These are phyloP conservation scores for Penicillium sp. DNA, from an alignment of 2,329 filamentous ascomycete genomes.

Conservation along the genomic window DNA sequence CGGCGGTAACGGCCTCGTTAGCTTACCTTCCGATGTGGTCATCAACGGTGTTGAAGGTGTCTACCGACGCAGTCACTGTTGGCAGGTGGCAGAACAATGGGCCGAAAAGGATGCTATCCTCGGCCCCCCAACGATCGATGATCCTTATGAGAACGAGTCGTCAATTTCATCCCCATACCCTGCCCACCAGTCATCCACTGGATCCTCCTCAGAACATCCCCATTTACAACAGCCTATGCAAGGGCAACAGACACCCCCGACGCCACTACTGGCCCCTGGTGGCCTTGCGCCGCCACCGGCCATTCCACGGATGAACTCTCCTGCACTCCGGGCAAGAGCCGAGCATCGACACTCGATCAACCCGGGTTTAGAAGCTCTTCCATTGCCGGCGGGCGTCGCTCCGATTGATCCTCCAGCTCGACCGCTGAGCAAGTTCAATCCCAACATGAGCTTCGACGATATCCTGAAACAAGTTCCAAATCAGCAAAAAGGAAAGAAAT, in stretches of 20 bases:
- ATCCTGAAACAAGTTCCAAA: slow-evolving; percentile 49
- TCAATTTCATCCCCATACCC: slow-evolving; percentile 45
- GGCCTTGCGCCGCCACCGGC: slow-evolving; percentile 42
- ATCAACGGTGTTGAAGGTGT: slow-evolving; percentile 71
- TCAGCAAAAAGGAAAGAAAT: slow-evolving; percentile 44
- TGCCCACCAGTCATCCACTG: slow-evolving; percentile 43
- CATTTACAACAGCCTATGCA: slow-evolving; percentile 28
- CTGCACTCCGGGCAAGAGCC: slow-evolving; percentile 33
- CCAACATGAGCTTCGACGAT: slow-evolving; percentile 55
- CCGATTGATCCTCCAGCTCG: slow-evolving; percentile 46
- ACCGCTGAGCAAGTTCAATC: slow-evolving; percentile 50
- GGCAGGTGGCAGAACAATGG: slow-evolving; percentile 68
- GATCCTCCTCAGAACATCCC: slow-evolving; percentile 39
- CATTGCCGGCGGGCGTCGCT: slow-evolving; percentile 48
- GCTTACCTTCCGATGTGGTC: slow-evolving; percentile 66
- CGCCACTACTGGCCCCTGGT: slow-evolving; percentile 38
- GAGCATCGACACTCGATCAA: slow-evolving; percentile 51
- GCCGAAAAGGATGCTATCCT: slow-evolving; percentile 47
- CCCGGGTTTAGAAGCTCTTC: slow-evolving; percentile 51
- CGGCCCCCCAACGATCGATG: slow-evolving; percentile 38
- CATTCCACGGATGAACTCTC: slow-evolving; percentile 42
- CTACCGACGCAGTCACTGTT: slow-evolving; percentile 72
- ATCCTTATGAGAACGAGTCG: slow-evolving; percentile 43
- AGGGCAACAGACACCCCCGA: slow-evolving; percentile 28
- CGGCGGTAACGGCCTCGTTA: slow-evolving; percentile 66